Evolutionary conservation across 140 eudicot species (phyloP), one percentile per base, ranked within the genome.

Genomic region (Stevia rebaudiana): DNA sequence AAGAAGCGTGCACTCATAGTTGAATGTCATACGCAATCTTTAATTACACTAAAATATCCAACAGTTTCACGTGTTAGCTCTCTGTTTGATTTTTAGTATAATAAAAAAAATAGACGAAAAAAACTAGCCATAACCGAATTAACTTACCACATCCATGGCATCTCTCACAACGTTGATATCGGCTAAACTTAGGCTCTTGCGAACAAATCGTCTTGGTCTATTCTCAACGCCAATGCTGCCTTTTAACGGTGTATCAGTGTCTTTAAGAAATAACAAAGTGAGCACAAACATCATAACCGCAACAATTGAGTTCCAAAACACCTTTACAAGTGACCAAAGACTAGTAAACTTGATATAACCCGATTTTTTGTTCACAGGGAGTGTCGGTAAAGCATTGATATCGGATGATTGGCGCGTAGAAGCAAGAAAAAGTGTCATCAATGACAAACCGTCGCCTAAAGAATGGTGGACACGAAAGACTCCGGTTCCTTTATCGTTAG

Each of bases 391-490:
- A 1, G 76, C 71, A 9, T 71, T 13, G 1, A 79, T 81, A 42
- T 82, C 78, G 0, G 79, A 69, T 40, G 59, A 48, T 60, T 79
- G 72, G 21, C 75, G 68, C 0, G 82, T 40, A 23, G 63, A 31
- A 8, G 84, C 73, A 4, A 72, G 65, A 47, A 70, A 17, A 0
- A 85, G 71, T 1, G 82, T 70, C 21, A 78, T 75, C 22, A 86
- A 64, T 11, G 89, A 82, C 12, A 82, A 46, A 0, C 86, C 89
- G 36, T 85, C 94, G 5, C 89, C 94, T 3, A 85, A 18, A 5
- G 94, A 82, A 47, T 85, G 94, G 65, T 82, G 84, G 37, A 85
- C 13, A 21, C 82, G 73, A 8, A 79, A 77, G 15, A 82, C 61
- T 0, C 59, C 74, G 0, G 77, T 75, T 8, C 82, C 61, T 11